Evolutionary conservation across 345 rosid species (phyloP), one percentile per base, ranked within the genome.

Genomic region (Bretschneidera sinensis): DNA sequence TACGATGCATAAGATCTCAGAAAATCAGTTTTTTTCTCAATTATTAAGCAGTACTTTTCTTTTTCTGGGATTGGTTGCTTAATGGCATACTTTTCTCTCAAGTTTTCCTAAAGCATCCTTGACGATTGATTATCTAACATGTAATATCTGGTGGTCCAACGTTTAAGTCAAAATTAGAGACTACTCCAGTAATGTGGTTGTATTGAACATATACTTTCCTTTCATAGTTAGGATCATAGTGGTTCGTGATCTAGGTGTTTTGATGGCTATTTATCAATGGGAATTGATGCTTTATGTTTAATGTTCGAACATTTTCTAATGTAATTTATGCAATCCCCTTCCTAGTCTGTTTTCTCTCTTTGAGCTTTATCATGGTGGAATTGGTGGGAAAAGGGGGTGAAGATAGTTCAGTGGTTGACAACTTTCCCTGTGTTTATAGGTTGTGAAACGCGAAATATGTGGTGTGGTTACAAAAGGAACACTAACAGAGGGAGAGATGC

Each of bases 401-500:
- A 28, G 8, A 28, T 28, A 52, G 21, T 5, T 15, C 43, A 24
- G 25, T 57, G 22, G 9, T 57, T 79, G 72, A 75, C 61, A 56
- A 48, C 48, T 66, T 31, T 60, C 6, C 66, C 31, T 48, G 21
- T 77, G 34, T 63, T 55, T 85, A 31, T 75, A 94, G 99, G 99
- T 94, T 62, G 97, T 94, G 68, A 94, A 85, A 79, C 99, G 97
- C 23, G 99, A 94, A 82, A 64, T 90, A 70, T 94, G 97, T 86
- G 95, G 82, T 14, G 84, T 94, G 55, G 84, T 90, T 73, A 88
- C 96, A 19, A 94, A 79, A 81, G 97, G 99, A 64, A 94, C 99
- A 21, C 71, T 94, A 74, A 83, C 91, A 48, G 97, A 94, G 70
- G 99, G 95, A 59, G 97, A 87, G 71, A 67, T 90, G 83, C 76